Conservation (phyloP, 73 alveolate species). For the Uronychia setigera region DNA sequence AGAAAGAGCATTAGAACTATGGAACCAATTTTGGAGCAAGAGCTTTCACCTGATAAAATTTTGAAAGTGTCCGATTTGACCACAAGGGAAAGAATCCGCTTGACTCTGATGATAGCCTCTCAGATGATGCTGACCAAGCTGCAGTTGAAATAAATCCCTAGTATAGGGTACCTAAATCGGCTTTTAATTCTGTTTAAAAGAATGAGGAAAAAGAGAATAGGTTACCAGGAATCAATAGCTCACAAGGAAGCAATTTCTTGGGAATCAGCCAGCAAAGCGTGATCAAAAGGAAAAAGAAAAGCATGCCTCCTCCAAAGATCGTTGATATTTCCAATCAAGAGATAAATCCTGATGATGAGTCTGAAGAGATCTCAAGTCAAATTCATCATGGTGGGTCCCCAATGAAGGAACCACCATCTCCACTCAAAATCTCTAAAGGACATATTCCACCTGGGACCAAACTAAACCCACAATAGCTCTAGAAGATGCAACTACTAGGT, state of each 20-base stretch:
- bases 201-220: neutral
- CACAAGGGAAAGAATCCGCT: neutral
- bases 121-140: too few relatives aligned
- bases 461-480: neutral
- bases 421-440: neutral
- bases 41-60: neutral
- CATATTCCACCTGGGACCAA: neutral
- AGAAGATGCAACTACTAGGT: neutral
- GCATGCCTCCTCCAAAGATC: neutral
- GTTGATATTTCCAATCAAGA: neutral
- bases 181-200: neutral
- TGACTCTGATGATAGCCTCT: neutral
- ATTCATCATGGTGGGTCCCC: neutral
- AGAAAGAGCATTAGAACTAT: slow-evolving; percentile 25
- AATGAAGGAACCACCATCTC: neutral
- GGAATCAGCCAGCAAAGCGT: too few relatives aligned
- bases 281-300: neutral
- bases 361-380: neutral
- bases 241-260: neutral
- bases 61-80: neutral
- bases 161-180: too few relatives aligned
- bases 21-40: slow-evolving; percentile 34
- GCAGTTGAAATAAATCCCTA: too few relatives aligned
- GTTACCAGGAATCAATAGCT: neutral
- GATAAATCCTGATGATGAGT: neutral